A percentile compares a stretch with the other conserved stretches of the same genome.
These are phyloP conservation scores for Diaporthe aspalathi DNA, from an alignment of 2,329 filamentous ascomycete genomes.

Conservation along the genomic window DNA sequence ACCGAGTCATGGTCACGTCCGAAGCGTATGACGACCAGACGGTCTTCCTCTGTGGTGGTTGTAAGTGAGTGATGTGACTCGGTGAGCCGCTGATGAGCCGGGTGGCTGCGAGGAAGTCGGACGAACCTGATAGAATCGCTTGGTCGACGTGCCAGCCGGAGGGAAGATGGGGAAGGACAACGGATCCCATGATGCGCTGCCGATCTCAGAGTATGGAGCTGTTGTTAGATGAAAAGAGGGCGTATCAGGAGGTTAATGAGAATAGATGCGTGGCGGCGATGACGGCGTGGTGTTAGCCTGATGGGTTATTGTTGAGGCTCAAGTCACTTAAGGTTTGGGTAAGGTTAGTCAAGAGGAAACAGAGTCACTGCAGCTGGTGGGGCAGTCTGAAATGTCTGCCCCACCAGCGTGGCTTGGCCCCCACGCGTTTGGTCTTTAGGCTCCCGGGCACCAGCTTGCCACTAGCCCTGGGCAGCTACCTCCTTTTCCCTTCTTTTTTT, in stretches of 20 bases:
- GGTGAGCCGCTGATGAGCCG: slow-evolving; percentile 45
- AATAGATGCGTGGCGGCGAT: neutral
- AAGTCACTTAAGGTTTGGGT: slow-evolving; percentile 15
- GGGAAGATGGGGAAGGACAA: slow-evolving; percentile 89
- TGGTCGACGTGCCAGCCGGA: slow-evolving; percentile 99
- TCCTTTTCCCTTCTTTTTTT: too few relatives aligned
- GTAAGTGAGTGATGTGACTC: neutral
- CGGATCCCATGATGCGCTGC: slow-evolving; percentile 72
- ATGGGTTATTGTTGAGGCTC: slow-evolving; percentile 8
- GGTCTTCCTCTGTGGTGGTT: slow-evolving; percentile 72
- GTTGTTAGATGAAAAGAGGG: too few relatives aligned
- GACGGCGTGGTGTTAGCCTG: neutral
- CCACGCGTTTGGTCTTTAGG: neutral
- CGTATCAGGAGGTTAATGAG: too few relatives aligned
- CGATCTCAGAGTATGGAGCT: neutral
- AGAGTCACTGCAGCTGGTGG: slow-evolving; percentile 5
- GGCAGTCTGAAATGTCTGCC: neutral
- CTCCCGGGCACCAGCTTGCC: neutral
- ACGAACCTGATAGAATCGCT: slow-evolving; percentile 73
- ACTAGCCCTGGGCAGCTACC: neutral
- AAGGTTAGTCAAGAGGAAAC: neutral
- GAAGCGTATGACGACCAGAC: slow-evolving; percentile 93
- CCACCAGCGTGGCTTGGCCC: neutral
- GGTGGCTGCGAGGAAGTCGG: slow-evolving; percentile 43
- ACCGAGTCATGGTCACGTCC: slow-evolving; percentile 74